Conservation (phyloP, 2,329 filamentous ascomycete genomes). For the Coniella vitis region DNA sequence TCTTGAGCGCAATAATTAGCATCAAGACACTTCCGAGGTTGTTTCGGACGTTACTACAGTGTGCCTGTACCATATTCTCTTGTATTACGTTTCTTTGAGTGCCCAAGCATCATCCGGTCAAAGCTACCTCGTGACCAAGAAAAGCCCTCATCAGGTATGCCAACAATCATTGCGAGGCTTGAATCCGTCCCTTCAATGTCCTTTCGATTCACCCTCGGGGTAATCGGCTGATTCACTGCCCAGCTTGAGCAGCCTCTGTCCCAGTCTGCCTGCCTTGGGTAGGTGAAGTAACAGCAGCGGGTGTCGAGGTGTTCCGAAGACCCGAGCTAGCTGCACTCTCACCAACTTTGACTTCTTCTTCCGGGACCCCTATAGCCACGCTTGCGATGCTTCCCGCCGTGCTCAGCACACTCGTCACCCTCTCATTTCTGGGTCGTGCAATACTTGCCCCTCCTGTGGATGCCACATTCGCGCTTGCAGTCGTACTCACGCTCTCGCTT, state of each 20-base stretch:
- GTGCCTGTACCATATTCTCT: too few relatives aligned
- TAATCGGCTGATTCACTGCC: neutral
- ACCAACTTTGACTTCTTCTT: conserved; percentile 54
- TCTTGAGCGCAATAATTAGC: too few relatives aligned
- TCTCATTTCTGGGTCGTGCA: conserved; percentile 39
- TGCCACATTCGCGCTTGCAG: conserved; percentile 25
- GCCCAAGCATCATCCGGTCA: too few relatives aligned
- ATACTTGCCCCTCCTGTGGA: conserved; percentile 33
- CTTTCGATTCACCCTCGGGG: neutral
- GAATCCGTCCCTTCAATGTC: too few relatives aligned
- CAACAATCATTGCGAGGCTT: too few relatives aligned
- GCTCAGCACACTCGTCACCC: conserved; percentile 40
- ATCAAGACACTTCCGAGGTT: too few relatives aligned
- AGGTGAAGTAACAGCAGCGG: neutral
- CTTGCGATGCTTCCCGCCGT: conserved; percentile 28
- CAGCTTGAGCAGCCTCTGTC: neutral
- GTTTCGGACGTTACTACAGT: too few relatives aligned
- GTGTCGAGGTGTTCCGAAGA: conserved; percentile 12
- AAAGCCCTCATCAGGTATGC: too few relatives aligned
- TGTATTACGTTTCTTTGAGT: too few relatives aligned
- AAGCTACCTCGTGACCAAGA: too few relatives aligned
- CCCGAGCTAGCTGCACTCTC: conserved; percentile 53
- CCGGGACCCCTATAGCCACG: conserved; percentile 47
- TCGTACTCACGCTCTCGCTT: conserved; percentile 35
- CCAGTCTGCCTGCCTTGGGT: neutral